Conservation (phyloP, 1,284 basidiomycete species). For the Malassezia psittaci region DNA sequence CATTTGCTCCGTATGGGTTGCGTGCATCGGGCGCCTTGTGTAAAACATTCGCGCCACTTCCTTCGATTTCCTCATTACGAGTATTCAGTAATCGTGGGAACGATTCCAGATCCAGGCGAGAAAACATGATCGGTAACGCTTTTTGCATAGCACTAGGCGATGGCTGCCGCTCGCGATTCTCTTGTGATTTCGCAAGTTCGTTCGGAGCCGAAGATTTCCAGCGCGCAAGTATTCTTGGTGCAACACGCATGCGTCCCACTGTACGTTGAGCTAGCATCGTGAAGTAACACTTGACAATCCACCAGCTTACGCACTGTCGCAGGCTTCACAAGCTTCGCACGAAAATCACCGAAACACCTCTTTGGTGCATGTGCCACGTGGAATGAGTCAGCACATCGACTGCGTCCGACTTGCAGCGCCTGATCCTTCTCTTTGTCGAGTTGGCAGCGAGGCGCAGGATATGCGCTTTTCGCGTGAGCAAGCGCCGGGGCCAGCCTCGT, state of each 20-base stretch:
- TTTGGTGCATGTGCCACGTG: background rate
- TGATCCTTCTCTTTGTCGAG: background rate
- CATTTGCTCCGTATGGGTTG: constrained; percentile 21
- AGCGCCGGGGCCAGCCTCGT: background rate
- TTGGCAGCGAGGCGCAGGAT: background rate
- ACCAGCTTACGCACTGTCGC: no score
- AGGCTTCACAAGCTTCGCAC: no score
- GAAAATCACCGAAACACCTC: no score
- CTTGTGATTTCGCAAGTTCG: no score
- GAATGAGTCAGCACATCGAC: background rate
- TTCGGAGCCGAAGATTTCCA: background rate
- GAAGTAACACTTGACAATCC: background rate
- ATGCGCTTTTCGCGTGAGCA: background rate
- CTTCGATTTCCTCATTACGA: constrained; percentile 45
- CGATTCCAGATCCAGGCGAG: constrained; percentile 19
- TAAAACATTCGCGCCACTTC: constrained; percentile 28
- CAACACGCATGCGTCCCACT: background rate
- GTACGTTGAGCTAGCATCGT: background rate
- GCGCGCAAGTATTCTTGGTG: background rate
- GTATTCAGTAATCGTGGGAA: constrained; percentile 39
- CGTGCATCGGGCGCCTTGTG: constrained; percentile 19
- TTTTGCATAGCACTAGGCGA: constrained; percentile 21
- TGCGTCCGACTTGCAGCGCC: background rate
- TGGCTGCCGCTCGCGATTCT: no score
- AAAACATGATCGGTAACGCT: constrained; percentile 29